Evolutionary conservation across 768 basidiomycete genomes (phyloP).

Genomic region (Pilatotrama ljubarskyi): DNA sequence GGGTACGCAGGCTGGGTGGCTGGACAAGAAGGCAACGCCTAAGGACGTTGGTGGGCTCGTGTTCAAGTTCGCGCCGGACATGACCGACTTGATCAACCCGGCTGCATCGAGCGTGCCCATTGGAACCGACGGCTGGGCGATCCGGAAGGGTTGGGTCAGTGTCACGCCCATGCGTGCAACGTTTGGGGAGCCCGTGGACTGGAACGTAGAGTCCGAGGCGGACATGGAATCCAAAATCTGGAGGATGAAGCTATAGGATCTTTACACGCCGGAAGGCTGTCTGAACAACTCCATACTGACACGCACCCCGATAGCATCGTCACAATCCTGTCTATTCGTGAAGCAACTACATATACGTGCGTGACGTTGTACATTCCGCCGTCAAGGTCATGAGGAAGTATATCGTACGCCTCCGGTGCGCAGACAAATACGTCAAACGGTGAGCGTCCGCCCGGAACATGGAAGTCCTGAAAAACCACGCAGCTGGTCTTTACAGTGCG

Average conservation of each 20-base stretch:
- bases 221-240: conserved; percentile 46
- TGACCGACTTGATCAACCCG: conserved; percentile 68
- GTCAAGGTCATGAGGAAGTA: conserved; percentile 3
- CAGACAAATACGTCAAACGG: background rate
- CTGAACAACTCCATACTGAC: background rate
- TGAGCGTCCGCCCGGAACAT: background rate
- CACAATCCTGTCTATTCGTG: conserved; percentile 4
- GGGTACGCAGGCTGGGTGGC: conserved; percentile 11
- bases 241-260: conserved; percentile 57
- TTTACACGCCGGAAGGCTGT: no score
- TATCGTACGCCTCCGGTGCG: conserved; percentile 1
- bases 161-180: conserved; percentile 77
- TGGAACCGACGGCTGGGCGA: conserved; percentile 83
- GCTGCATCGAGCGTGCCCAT: conserved; percentile 57
- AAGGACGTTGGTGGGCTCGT: conserved; percentile 42
- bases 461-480: background rate
- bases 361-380: conserved; percentile 1
- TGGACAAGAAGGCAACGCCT: conserved; percentile 13
- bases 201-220: conserved; percentile 22
- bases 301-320: background rate
- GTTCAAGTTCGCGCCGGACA: conserved; percentile 78
- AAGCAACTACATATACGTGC: background rate
- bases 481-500: conserved; percentile 1
- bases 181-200: conserved; percentile 63
- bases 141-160: conserved; percentile 66